phyloP scores from a whole-genome alignment of 2,329 filamentous ascomycete genomes.

The Raffaelea deltoideospora region DNA sequence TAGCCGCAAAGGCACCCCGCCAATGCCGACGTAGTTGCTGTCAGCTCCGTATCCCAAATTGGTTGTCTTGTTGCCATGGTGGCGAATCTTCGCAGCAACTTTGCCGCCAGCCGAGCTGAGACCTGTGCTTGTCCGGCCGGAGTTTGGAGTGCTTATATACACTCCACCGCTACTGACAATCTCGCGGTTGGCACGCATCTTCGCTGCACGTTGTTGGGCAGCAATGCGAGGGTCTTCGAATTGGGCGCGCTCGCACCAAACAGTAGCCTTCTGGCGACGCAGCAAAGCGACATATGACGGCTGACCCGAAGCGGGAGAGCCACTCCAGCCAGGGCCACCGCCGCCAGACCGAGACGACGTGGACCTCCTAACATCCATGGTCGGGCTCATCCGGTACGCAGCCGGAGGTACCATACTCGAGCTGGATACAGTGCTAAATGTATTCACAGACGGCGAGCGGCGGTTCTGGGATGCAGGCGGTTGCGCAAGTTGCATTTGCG shows the following conservation, averaged over 20 bases:
- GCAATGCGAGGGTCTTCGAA: constrained; percentile 74
- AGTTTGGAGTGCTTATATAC: constrained; percentile 26
- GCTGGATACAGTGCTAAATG: constrained; percentile 52
- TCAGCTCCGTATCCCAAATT: constrained; percentile 66
- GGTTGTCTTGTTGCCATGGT: constrained; percentile 67
- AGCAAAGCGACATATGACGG: constrained; percentile 90
- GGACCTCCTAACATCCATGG: constrained; percentile 53
- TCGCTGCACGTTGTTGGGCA: constrained; percentile 74
- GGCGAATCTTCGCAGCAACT: constrained; percentile 74
- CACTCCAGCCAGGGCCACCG: constrained; percentile 2
- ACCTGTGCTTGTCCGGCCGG: constrained; percentile 45
- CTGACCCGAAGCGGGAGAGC: constrained; percentile 20
- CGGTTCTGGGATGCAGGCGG: constrained; percentile 26
- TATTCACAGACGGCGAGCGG: constrained; percentile 51
- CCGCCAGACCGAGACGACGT: constrained; percentile 63
- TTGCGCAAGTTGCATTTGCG: constrained; percentile 17
- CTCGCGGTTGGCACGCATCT: constrained; percentile 72
- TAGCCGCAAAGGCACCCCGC: constrained; percentile 76
- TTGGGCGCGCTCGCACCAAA: constrained; percentile 94
- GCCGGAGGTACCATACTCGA: constrained; percentile 32
- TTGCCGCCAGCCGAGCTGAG: constrained; percentile 41
- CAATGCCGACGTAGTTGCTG: constrained; percentile 56
- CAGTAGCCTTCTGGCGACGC: constrained; percentile 91
- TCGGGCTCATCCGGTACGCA: constrained; percentile 40
- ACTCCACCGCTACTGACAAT: constrained; percentile 48